Percentiles rank a stretch among this genome's conserved stretches.
Conservation (phyloP, 1,284 basidiomycete species). For the Ustilago curta region DNA sequence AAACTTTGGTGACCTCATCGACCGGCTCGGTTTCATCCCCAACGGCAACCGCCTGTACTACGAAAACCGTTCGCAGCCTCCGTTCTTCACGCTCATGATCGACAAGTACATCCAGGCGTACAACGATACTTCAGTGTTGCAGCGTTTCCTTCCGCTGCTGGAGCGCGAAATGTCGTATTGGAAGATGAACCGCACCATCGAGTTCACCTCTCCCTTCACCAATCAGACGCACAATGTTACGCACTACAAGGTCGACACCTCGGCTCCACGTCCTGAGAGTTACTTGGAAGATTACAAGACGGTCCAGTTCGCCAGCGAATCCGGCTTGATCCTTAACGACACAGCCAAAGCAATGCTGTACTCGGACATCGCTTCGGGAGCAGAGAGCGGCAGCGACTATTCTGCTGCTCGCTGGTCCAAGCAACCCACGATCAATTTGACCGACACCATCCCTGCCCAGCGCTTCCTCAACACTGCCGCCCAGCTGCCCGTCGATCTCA, state of each 20-base stretch:
- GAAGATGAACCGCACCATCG: conserved; percentile 79
- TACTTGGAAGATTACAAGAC: conserved; percentile 79
- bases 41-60: conserved; percentile 88
- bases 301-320: conserved; percentile 73
- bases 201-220: conserved; percentile 81
- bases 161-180: conserved; percentile 87
- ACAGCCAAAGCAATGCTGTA: conserved; percentile 78
- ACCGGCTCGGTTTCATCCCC: conserved; percentile 91
- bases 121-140: conserved; percentile 76
- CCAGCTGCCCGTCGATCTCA: conserved; percentile 82
- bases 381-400: conserved; percentile 77
- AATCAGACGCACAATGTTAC: conserved; percentile 77
- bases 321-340: conserved; percentile 72
- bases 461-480: conserved; percentile 79
- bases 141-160: conserved; percentile 76
- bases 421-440: conserved; percentile 71
- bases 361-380: conserved; percentile 85
- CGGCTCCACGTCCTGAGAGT: conserved; percentile 85
- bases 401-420: conserved; percentile 72
- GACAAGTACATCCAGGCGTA: conserved; percentile 75
- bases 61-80: conserved; percentile 88
- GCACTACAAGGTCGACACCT: conserved; percentile 78
- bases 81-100: conserved; percentile 78
- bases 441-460: conserved; percentile 74
- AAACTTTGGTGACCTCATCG: conserved; percentile 82